These are phyloP conservation scores for Sphaceloma murrayae DNA, from an alignment of 2,329 filamentous ascomycete species.

Conservation along the genomic window DNA sequence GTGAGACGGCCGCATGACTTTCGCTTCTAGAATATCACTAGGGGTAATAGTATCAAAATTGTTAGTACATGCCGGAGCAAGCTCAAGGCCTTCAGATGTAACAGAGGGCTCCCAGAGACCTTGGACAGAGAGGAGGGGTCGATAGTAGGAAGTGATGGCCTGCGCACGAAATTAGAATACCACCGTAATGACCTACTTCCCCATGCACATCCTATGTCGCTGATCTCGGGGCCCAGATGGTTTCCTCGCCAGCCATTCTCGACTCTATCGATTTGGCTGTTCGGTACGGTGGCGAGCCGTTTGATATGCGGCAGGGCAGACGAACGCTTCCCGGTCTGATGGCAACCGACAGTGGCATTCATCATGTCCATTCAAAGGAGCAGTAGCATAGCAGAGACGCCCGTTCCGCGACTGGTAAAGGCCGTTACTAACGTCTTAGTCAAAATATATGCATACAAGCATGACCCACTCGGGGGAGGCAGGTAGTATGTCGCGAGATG, in stretches of 20 bases:
- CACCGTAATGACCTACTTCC: background rate
- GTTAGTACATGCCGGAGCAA: background rate
- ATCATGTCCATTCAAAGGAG: too few relatives aligned
- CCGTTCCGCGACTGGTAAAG: too few relatives aligned
- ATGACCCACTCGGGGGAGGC: too few relatives aligned
- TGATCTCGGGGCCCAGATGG: background rate
- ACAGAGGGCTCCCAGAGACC: conserved; percentile 5
- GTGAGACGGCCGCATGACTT: too few relatives aligned
- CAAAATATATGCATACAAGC: too few relatives aligned
- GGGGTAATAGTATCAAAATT: conserved; percentile 1
- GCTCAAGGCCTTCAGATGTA: background rate
- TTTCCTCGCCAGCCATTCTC: conserved; percentile 10
- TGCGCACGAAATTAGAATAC: background rate
- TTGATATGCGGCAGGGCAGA: background rate
- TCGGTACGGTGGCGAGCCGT: conserved; percentile 4
- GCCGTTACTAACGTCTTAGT: too few relatives aligned
- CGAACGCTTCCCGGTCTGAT: too few relatives aligned
- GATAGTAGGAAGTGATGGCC: background rate
- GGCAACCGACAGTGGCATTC: background rate
- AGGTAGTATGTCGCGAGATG: too few relatives aligned
- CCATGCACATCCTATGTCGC: background rate
- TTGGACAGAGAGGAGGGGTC: background rate
- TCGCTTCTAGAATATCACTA: too few relatives aligned
- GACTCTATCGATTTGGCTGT: conserved; percentile 1
- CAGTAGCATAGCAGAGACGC: too few relatives aligned